A percentile compares a stretch with the other conserved stretches of the same genome.
These are phyloP conservation scores for Leonotis leonurus DNA, from an alignment of 257 asterid genomes.

Conservation along the genomic window DNA sequence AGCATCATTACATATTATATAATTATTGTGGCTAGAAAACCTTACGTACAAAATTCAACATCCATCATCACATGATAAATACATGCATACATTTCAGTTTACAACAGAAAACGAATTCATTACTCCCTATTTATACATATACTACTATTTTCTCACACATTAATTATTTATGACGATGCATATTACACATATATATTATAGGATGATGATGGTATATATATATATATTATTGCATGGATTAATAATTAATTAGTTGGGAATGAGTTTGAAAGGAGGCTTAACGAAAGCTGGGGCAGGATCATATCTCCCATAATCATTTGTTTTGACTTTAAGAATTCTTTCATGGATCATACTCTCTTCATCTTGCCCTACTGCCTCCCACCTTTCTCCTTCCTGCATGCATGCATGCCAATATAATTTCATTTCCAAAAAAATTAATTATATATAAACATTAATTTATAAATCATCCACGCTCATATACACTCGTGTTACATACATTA, in stretches of 20 bases:
- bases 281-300: constrained; percentile 67
- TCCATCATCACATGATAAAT: not conserved
- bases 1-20: not conserved
- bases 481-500: not conserved
- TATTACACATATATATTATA: not conserved
- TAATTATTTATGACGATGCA: not conserved
- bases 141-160: not conserved
- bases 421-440: not conserved
- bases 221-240: no score
- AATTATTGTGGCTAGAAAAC: not conserved
- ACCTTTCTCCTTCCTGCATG: constrained; percentile 18
- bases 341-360: constrained; percentile 35
- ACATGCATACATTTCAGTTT: not conserved
- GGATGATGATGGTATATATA: not conserved
- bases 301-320: constrained; percentile 66
- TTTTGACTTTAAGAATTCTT: constrained; percentile 52
- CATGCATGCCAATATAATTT: no score
- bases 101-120: not conserved
- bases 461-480: not conserved
- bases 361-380: constrained; percentile 14
- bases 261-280: constrained; percentile 73
- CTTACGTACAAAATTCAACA: constrained; percentile 7
- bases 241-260: constrained; percentile 51
- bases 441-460: not conserved
- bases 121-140: not conserved